Base-by-base conservation (phyloP, 2,329 filamentous ascomycete genomes). In the Fusarium nygamai region DNA sequence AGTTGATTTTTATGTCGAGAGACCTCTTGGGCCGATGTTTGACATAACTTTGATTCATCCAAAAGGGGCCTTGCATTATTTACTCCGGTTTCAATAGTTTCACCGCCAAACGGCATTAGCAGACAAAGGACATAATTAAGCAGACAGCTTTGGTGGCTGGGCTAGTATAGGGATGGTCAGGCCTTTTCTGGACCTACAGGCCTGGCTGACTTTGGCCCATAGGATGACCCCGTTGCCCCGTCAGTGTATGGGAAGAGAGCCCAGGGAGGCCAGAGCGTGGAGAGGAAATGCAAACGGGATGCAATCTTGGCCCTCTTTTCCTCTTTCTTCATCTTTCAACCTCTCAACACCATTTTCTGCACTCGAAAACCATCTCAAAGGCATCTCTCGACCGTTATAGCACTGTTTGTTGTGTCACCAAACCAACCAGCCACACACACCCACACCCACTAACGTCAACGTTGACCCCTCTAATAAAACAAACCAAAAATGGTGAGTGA, bases 401-500 rank as follows among this genome's bases (percentile, higher is more conserved):
- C 58, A 41, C 61, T 53, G 50, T 50, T 62, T 50, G 64, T 48
- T 63, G 59, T 65, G 50, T 38, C 54, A 69, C 58, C 53, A 62
- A 76, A 67, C 61, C 67, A 66, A 75, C 43, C 53, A 72, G 68
- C 73, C 58, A 64, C 66, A 67, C 64, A 27, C 51, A 31, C 19
- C 22, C 34, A 38, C 24, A 61, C 24, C 63, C 39, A 60, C 53
- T 43, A 65, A 51, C 57, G 57, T 60, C 43, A 60, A 60, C 57
- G 20, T 31, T 51, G 39, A 67, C 64, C 60, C 66, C 47, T 64
- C 61, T 64, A 66, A 72, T 62, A 62, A 67, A 64, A 69, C 56
- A 56, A 67, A 74, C 66, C 74, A 69, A 82, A 77, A 80, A 83
- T 83, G 82, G 82, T 83, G 80, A 83, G 82, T 83, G 80, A 83